Base-by-base conservation (phyloP, 106 monocot genomes). In the Amphibolis antarctica region DNA sequence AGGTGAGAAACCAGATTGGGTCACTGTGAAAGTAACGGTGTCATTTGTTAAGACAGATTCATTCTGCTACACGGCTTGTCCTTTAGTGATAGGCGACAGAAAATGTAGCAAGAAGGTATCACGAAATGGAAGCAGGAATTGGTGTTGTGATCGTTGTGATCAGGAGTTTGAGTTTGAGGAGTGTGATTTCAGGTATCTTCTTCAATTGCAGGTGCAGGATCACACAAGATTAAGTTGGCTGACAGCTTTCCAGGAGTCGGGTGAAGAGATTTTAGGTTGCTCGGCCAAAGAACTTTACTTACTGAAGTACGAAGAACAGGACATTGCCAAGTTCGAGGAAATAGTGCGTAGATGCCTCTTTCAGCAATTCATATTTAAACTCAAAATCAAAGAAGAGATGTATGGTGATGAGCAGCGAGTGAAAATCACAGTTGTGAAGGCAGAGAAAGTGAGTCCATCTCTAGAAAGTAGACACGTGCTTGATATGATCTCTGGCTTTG, bases 11-110 rank as follows among this genome's bases (percentile, higher is more conserved):
- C 98, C 91, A 23, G 98, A 99, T 46, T 99, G 91, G 91, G 63
- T 88, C 3, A 80, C 88, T 1, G 62, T 99, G n/a, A 99, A 99
- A 70, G 91, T 74, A 1, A 75, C 80, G 1, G 44, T 99, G 28
- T 77, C 82, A 44, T 99, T 91, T 63, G 71, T 99, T 20, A 99
- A 91, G 74, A 88, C 76, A 0, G 91, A 99, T 55, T 75, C 64
- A 55, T 98, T 98, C 66, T 98, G 84, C 63, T 98, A 98, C 71
- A 84, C 87, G 19, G 82, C 98, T 30, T 98, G 98, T 45, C 94
- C 94, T 11, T 64, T 80, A 42, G 69, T 71, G 48, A 76, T 86
- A 36, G 94, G 89, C 44, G 94, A 96, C 62, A 85, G 87, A 65
- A 62, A 72, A 17, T 99, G 91, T 66, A 75, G 48, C 54, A 99